phyloP scores from a whole-genome alignment of 2,329 filamentous ascomycete species.

The Apiospora hydei region DNA sequence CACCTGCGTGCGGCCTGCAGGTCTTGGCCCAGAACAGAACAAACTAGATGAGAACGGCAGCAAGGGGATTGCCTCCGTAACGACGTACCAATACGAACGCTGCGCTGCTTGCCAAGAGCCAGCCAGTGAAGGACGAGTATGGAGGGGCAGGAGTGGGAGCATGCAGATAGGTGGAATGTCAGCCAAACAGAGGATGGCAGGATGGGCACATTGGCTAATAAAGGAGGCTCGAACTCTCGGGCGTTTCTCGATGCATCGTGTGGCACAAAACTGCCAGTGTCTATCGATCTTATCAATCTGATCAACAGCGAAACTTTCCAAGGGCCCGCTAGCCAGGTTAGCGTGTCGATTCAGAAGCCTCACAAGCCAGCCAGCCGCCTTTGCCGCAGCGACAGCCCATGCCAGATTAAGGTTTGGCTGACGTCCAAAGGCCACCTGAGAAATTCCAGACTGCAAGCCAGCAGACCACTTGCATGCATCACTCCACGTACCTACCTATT shows the following conservation, averaged over 20 bases:
- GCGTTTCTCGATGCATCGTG: not conserved
- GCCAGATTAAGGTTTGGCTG: not conserved
- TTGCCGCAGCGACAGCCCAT: constrained; percentile 3
- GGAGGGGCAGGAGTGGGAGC: not conserved
- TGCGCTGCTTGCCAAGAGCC: not conserved
- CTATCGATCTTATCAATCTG: constrained; percentile 19
- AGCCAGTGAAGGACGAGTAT: not conserved
- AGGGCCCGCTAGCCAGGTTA: constrained; percentile 16
- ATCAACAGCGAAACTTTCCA: constrained; percentile 6
- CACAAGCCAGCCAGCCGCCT: not conserved
- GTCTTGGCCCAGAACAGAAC: constrained; percentile 6
- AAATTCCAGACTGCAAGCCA: not conserved
- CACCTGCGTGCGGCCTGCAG: constrained; percentile 11
- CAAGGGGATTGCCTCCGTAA: not conserved
- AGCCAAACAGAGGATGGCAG: not conserved
- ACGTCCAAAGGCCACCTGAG: not conserved
- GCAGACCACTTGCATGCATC: not conserved
- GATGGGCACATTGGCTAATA: not conserved
- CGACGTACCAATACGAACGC: not conserved
- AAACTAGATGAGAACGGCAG: constrained; percentile 1
- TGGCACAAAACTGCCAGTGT: not conserved
- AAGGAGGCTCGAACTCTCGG: not conserved
- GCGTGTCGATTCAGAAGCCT: not conserved
- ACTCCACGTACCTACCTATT: not conserved
- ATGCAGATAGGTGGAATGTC: constrained; percentile 5